Conservation (phyloP, 1,284 basidiomycete species). For the Moesziomyces antarcticus region DNA sequence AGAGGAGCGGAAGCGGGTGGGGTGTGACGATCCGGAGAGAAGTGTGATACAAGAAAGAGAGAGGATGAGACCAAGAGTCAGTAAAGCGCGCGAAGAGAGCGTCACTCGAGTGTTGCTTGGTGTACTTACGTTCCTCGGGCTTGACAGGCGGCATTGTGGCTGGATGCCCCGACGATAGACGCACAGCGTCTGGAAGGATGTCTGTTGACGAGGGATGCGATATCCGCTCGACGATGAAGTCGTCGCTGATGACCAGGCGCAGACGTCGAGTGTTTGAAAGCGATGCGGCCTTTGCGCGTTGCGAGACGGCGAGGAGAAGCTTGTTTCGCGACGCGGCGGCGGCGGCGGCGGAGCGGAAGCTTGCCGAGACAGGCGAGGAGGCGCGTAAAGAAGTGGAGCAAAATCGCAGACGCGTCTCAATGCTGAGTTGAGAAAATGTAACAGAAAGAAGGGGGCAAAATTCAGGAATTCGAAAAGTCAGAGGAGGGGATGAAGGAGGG, state of each 20-base stretch:
- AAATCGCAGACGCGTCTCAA: no score
- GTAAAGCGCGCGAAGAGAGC: no score
- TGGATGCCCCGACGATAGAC: not conserved
- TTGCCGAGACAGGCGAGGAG: conserved; percentile 7
- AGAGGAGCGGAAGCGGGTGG: not conserved
- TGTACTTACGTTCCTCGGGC: conserved; percentile 24
- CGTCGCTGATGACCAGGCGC: no score
- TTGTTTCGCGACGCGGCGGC: not conserved
- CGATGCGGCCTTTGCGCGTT: no score
- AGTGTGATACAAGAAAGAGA: no score
- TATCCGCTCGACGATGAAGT: no score
- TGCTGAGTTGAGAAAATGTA: not conserved
- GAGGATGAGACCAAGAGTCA: no score
- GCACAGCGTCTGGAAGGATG: no score
- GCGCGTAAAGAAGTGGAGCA: conserved; percentile 8
- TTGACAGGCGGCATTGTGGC: conserved; percentile 14
- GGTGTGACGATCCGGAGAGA: conserved; percentile 2
- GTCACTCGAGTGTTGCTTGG: not conserved
- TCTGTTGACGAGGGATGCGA: no score
- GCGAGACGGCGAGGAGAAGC: conserved; percentile 2
- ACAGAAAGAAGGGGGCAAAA: not conserved
- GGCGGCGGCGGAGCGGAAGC: not conserved
- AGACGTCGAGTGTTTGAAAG: no score
- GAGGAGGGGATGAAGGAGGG: not conserved
- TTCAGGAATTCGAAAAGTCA: not conserved